Evolutionary conservation across 192 early-diverging fungal species (phyloP), one percentile per base, ranked within the genome.

Genomic region (Coemansia sp.): DNA sequence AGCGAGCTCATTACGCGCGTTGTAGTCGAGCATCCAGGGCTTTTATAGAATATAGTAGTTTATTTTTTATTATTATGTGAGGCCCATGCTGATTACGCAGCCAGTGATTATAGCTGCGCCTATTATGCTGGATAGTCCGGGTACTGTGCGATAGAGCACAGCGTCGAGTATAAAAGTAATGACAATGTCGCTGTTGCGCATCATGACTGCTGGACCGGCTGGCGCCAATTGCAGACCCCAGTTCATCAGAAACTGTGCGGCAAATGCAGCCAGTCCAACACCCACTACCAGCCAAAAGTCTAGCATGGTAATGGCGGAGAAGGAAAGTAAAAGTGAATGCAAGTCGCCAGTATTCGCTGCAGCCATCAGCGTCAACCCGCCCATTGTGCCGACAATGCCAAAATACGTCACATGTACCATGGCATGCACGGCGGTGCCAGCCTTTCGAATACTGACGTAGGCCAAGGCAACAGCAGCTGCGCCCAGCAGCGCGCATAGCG

Each of bases 391-490:
- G 9, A 66, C 27, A 3, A 67, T 31, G 41, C 73, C 67, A 69
- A 75, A 70, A 36, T 70, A 75, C 20, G 61, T 59, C 7, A 75
- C 73, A 22, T 75, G 73, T 6, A 65, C 49, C 63, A 75, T 45
- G 1, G 73, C 42, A 41, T 75, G 67, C 2, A 75, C 63, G 0
- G 31, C 9, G 24, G 19, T n/a, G 22, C 73, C 73, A 20, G 73
- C 73, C 9, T 65, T 60, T 24, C 67, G 67, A 20, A 75, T 66
- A 37, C 73, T 70, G 37, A 69, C 67, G 37, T 70, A 75, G 3
- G 73, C 67, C 32, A 70, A 24, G 9, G 73, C 66, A 1, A 53
- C 61, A 10, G 67, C 19, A 0, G 41, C 39, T 0, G 73, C 67
- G 22, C 73, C 73, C 6, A 65, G 38, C 35, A 75, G 63, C 0